Evolutionary conservation across 176 grass and related monocot genomes (phyloP).

Genomic region (Guadua angustifolia): DNA sequence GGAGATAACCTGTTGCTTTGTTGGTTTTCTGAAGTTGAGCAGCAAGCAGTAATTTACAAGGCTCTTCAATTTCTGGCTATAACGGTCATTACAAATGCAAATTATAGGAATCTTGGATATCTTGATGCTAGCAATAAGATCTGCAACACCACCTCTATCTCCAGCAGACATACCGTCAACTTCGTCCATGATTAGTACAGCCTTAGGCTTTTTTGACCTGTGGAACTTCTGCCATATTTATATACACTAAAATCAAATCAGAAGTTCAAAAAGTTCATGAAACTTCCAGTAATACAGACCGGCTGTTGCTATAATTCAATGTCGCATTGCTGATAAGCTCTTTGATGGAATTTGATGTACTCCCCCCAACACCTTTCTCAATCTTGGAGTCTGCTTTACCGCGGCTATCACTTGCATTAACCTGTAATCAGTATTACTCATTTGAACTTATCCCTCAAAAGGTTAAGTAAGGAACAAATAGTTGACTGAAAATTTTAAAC

Average conservation of each 20-base stretch:
- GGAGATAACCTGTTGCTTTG: constrained; percentile 91
- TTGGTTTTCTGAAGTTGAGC: constrained; percentile 97
- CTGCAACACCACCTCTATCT: constrained; percentile 97
- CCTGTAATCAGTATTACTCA: constrained; percentile 50
- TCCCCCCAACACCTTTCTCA: constrained; percentile 89
- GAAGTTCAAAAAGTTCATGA: constrained; percentile 32
- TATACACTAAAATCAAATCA: constrained; percentile 27
- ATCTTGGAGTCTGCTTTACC: constrained; percentile 98
- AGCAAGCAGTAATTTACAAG: constrained; percentile 90
- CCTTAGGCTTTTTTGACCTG: constrained; percentile 73
- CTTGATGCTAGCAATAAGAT: constrained; percentile 99
- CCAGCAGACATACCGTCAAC: constrained; percentile 99
- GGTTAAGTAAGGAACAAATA: constrained; percentile 38
- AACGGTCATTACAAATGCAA: constrained; percentile 98
- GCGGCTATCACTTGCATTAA: constrained; percentile 99
- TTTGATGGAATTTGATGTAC: constrained; percentile 96
- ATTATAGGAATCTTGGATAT: constrained; percentile 97
- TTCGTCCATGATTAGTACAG: constrained; percentile 98
- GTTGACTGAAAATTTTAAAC: not conserved
- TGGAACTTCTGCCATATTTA: constrained; percentile 45
- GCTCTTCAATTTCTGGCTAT: constrained; percentile 98
- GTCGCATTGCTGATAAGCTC: constrained; percentile 89
- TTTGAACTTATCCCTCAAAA: constrained; percentile 21
- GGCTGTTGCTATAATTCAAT: constrained; percentile 66
- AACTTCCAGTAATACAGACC: constrained; percentile 51